Evolutionary conservation across 495 filamentous ascomycete genomes (phyloP), one percentile per base, ranked within the genome.

Genomic region (Podospora didyma): DNA sequence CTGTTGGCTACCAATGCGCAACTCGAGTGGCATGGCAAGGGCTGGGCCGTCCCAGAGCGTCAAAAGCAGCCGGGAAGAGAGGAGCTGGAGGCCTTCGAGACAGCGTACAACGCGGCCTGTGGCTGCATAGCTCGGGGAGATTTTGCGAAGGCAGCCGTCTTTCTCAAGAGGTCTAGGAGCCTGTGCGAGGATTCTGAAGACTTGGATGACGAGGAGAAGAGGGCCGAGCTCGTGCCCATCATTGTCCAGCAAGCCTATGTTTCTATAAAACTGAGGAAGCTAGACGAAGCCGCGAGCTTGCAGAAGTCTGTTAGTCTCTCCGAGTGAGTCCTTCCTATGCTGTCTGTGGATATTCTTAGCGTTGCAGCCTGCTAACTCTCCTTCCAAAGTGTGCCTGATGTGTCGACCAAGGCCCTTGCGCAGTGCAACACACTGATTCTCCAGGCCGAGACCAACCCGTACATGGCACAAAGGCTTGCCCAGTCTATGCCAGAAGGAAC

Each of bases 71-170:
- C 85, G 14, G 77, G 74, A 17, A 79, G 86, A 56, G 89, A 91
- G 54, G 90, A 96, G 63, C 70, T 96, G 46, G 90, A 97, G 65
- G 86, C 86, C 3, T 98, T 97, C 62, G 94, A 98, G 72, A 95
- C 88, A 4, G 82, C 90, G 0, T 98, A 92, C 72, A 98, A 98
- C 75, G 86, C 87, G 7, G 95, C 92, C 21, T 97, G 93, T 68
- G 82, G 81, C 44, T 87, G 86, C 67, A 88, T 97, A 65, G 90
- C 90, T 10, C 79, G 86, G 57, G 89, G 87, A 11, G 89, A 92
- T 60, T 81, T 92, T 49, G 74, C 68, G 19, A 85, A 92, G 64
- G 90, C 83, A 4, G 84, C 88, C 52, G 70, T 96, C 17, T 76
- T 97, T 45, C 73, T 99, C 34, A 92, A 89, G 73, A 82, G 90